These are phyloP conservation scores for Davidsoniella australis DNA, from an alignment of 2,329 filamentous ascomycete species.

Conservation along the genomic window DNA sequence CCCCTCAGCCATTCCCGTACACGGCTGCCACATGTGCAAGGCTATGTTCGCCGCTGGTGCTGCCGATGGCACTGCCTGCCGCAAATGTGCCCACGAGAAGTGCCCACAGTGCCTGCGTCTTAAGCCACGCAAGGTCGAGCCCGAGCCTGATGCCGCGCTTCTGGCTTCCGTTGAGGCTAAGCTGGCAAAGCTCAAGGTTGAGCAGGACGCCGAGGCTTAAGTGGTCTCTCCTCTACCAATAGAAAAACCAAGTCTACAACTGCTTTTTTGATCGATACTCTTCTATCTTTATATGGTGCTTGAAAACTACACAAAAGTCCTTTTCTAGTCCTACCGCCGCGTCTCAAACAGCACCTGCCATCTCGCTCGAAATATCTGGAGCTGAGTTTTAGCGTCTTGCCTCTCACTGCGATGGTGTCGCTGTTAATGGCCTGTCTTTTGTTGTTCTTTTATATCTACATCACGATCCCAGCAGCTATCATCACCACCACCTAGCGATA, in stretches of 20 bases:
- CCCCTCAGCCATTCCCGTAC: conserved; percentile 31
- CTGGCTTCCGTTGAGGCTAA: conserved; percentile 39
- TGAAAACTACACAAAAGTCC: background rate
- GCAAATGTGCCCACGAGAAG: conserved; percentile 41
- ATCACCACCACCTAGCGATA: background rate
- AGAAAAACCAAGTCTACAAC: no score
- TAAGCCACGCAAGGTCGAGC: conserved; percentile 42
- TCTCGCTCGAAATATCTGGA: no score
- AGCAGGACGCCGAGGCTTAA: background rate
- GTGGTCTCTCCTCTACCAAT: no score
- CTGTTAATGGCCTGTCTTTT: conserved; percentile 3
- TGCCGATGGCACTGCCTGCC: conserved; percentile 36
- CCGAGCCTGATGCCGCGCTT: conserved; percentile 43
- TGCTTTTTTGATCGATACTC: no score
- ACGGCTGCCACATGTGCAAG: conserved; percentile 46
- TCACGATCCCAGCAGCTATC: no score
- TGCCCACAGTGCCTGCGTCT: conserved; percentile 41
- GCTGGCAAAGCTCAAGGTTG: conserved; percentile 27
- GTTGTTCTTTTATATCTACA: background rate
- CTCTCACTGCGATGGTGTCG: background rate
- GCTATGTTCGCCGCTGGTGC: conserved; percentile 35
- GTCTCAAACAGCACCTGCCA: no score
- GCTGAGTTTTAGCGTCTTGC: no score
- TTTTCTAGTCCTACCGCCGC: background rate
- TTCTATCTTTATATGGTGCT: background rate